Base-by-base conservation (phyloP, 345 rosid species). In the Murraya paniculata region DNA sequence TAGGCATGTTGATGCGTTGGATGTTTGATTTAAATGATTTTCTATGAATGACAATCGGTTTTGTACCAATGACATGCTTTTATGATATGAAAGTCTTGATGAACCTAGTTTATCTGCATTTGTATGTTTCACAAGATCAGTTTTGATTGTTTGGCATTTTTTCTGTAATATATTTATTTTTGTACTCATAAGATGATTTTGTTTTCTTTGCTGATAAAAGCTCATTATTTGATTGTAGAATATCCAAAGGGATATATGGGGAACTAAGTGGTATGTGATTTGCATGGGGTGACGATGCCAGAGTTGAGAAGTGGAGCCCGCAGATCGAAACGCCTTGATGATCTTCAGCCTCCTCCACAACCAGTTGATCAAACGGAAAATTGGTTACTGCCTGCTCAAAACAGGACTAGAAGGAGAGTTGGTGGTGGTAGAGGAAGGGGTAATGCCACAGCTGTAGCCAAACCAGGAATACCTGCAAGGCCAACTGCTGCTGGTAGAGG, bases 241-340 rank as follows among this genome's bases (percentile, higher is more conserved):
- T 70, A 81, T 76, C 83, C 66, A 71, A 70, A 83, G 84, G 82
- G 83, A 78, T 71, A 74, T 70, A 30, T 14, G 67, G 73, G 78
- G 81, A 77, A 84, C 56, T 58, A 55, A 79, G 88, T 71, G 80
- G 90, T 82, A 77, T 84, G 88, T 87, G 82, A 91, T 81, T 89
- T 94, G 93, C 90, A 94, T 94, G 98, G 96, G 90, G 70, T 94
- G 91, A 94, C 87, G 87, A 94, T 94, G 98, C 98, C 97, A 69
- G 97, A 94, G 86, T 87, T 94, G 93, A 89, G 94, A 91, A 95
- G 98, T 61, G 98, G 98, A 91, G 91, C 97, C 79, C 89, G 98
- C 83, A 90, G 98, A 89, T 95, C 91, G 70, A 95, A 90, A 83
- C 96, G 98, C 70, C 93, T 93, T 80, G 97, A 89, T 78, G 90